A percentile compares a stretch with the other conserved stretches of the same genome.
Evolutionary conservation across 2,329 filamentous ascomycete species (phyloP).

Genomic region (Talaromyces funiculosus): DNA sequence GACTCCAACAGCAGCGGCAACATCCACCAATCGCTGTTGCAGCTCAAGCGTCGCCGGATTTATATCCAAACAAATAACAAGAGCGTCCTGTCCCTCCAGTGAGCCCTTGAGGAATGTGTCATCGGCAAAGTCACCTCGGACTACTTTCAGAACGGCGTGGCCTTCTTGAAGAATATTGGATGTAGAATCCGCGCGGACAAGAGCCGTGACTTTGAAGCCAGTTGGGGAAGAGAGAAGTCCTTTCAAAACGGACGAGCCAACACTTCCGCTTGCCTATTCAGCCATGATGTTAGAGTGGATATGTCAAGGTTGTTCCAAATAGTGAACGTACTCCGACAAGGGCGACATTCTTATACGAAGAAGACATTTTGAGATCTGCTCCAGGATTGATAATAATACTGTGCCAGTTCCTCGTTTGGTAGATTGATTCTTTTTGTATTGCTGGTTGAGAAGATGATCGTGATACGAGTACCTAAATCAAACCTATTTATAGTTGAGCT

Average conservation of each 20-base stretch:
- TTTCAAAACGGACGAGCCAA: conserved; percentile 3
- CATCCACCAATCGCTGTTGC: conserved; percentile 2
- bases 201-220: conserved; percentile 3
- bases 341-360: conserved; percentile 1
- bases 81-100: conserved; percentile 6
- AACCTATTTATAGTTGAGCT: too few relatives aligned
- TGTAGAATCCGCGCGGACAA: neutral
- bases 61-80: neutral
- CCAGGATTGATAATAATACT: neutral
- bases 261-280: conserved; percentile 9
- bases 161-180: conserved; percentile 5
- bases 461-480: neutral
- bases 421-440: neutral
- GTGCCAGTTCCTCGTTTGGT: neutral
- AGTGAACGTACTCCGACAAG: conserved; percentile 6
- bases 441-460: neutral
- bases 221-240: conserved; percentile 1
- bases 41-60: conserved; percentile 2
- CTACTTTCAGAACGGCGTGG: neutral
- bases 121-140: conserved; percentile 5
- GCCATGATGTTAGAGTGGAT: neutral
- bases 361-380: neutral
- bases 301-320: neutral
- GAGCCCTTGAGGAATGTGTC: neutral
- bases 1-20: conserved; percentile 5